These are phyloP conservation scores for Boletus austroedulis DNA, from an alignment of 1,284 basidiomycete genomes.

Conservation along the genomic window DNA sequence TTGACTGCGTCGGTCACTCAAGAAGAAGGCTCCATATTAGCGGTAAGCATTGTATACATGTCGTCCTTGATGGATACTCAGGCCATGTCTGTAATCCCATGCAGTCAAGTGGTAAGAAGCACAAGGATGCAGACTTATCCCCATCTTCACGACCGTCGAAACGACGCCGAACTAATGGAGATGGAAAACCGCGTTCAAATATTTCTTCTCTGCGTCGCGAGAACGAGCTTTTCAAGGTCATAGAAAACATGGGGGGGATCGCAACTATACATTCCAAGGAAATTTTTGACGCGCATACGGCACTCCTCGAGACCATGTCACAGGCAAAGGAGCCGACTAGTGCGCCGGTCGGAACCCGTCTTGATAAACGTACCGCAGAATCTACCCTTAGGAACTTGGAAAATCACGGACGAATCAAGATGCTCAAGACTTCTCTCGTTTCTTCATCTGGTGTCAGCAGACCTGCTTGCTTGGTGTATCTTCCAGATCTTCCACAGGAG, in stretches of 20 bases:
- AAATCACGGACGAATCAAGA: constrained; percentile 58
- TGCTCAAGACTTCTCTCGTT: constrained; percentile 57
- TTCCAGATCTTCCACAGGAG: constrained; percentile 52
- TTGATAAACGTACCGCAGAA: constrained; percentile 70
- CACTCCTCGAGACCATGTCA: constrained; percentile 52
- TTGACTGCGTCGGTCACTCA: background rate
- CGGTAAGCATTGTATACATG: constrained; percentile 7
- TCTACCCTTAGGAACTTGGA: constrained; percentile 60
- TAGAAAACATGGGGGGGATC: constrained; percentile 63
- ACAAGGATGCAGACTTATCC: constrained; percentile 2
- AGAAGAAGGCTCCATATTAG: background rate
- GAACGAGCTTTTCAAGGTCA: constrained; percentile 66
- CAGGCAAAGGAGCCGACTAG: constrained; percentile 64
- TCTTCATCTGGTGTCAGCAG: constrained; percentile 53
- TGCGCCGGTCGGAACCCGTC: constrained; percentile 58
- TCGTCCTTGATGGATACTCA: background rate
- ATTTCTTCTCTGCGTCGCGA: constrained; percentile 72
- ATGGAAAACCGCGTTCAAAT: constrained; percentile 35
- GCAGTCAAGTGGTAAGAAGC: constrained; percentile 16
- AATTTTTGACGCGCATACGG: constrained; percentile 61
- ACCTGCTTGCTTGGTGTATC: constrained; percentile 57
- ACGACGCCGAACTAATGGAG: constrained; percentile 16
- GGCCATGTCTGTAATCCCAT: background rate
- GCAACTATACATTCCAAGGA: constrained; percentile 63
- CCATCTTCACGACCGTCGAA: constrained; percentile 24